Evolutionary conservation across 2,329 filamentous ascomycete genomes (phyloP).

Genomic region (Colletotrichum costaricense): DNA sequence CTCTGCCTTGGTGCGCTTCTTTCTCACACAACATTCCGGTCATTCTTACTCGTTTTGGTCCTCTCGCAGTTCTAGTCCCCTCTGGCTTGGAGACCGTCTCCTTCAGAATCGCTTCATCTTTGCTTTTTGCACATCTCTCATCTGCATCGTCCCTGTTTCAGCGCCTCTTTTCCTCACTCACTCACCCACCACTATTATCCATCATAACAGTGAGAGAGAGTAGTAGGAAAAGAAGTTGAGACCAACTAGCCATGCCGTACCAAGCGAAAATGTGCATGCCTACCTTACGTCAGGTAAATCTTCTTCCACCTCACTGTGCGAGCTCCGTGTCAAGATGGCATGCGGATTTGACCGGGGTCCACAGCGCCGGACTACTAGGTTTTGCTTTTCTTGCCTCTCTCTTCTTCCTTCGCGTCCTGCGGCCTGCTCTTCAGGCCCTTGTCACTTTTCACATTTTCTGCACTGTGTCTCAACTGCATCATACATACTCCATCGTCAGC

Average conservation of each 20-base stretch:
- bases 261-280: conserved; percentile 27
- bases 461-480: conserved; percentile 28
- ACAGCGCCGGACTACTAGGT: not conserved
- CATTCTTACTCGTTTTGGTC: conserved; percentile 23
- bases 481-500: conserved; percentile 1
- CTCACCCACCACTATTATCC: not conserved
- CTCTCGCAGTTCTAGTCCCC: conserved; percentile 29
- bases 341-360: conserved; percentile 16
- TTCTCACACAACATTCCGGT: conserved; percentile 26
- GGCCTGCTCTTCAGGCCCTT: conserved; percentile 18
- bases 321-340: not conserved
- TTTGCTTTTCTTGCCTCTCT: conserved; percentile 20
- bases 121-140: conserved; percentile 36
- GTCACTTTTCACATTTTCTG: conserved; percentile 21
- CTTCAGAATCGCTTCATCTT: conserved; percentile 14
- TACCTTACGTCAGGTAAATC: conserved; percentile 22
- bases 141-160: conserved; percentile 34
- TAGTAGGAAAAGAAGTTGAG: not conserved
- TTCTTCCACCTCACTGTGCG: conserved; percentile 4
- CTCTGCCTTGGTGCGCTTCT: not conserved
- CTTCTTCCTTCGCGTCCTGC: not conserved
- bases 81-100: conserved; percentile 22
- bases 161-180: conserved; percentile 21
- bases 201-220: not conserved
- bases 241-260: conserved; percentile 23